Evolutionary conservation across 1,284 basidiomycete genomes (phyloP).

Genomic region (Wallemia ichthyophaga): DNA sequence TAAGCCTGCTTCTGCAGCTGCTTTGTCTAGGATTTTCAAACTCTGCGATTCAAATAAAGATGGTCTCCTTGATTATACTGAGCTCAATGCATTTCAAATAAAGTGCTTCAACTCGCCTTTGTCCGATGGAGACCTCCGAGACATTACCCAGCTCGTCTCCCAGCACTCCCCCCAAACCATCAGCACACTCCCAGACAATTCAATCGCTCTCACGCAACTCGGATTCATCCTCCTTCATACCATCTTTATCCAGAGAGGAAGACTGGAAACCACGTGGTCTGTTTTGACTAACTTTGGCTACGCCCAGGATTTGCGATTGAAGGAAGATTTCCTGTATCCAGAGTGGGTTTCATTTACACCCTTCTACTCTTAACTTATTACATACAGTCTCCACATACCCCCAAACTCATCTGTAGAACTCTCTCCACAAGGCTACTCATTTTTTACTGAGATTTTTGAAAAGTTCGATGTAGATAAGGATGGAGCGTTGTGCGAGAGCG

Average conservation of each 20-base stretch:
- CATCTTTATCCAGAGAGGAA: conserved; percentile 81
- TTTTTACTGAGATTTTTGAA: conserved; percentile 91
- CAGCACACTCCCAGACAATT: conserved; percentile 10
- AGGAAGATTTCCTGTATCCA: conserved; percentile 58
- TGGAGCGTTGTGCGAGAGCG: conserved; percentile 57
- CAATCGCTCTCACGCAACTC: conserved; percentile 51
- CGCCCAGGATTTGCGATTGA: conserved; percentile 65
- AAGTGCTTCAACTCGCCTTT: conserved; percentile 86
- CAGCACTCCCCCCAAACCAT: conserved; percentile 20
- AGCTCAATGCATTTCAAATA: conserved; percentile 89
- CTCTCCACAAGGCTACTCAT: conserved; percentile 73
- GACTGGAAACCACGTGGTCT: conserved; percentile 94
- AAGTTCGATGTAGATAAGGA: conserved; percentile 95
- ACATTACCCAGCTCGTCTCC: conserved; percentile 57
- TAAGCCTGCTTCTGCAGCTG: conserved; percentile 70
- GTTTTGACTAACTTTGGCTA: conserved; percentile 85
- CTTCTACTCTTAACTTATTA: not conserved
- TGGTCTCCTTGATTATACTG: conserved; percentile 56
- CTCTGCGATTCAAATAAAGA: conserved; percentile 88
- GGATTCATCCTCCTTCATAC: conserved; percentile 90
- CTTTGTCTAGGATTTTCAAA: conserved; percentile 77
- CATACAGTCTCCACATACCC: not conserved
- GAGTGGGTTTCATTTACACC: conserved; percentile 25
- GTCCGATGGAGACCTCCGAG: conserved; percentile 71
- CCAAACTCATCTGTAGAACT: conserved; percentile 77